Base-by-base conservation (phyloP, 2,329 filamentous ascomycete species). In the Pseudonectria foliicola region DNA sequence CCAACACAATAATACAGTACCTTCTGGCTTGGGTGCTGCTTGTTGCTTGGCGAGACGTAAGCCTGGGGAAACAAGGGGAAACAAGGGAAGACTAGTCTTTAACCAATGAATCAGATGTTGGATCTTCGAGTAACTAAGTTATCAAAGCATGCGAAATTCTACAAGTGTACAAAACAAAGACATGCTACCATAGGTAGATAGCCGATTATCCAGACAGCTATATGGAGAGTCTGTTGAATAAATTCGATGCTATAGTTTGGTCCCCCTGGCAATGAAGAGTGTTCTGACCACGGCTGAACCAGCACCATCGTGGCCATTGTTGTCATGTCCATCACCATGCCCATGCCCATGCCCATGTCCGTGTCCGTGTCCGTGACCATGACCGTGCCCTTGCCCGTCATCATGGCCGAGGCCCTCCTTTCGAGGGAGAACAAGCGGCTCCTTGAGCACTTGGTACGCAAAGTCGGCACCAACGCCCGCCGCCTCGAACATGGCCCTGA, bases 381-480 rank as follows among this genome's bases (percentile, higher is more conserved):
- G 44, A 6, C 31, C 14, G 26, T 33, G 23, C 6, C 40, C 33
- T 18, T 44, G 42, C 13, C 23, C 24, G 4, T 38, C 53, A 43
- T 61, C 37, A 35, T 44, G 46, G 13, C 34, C 24, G 23, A 15
- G 21, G 12, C 13, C 24, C 4, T 34, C 30, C 15, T 31, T 37
- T 2, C 46, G 36, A 5, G 11, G 31, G 37, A 77, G 67, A 26
- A 67, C 61, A 11, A 75, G 50, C 10, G 69, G 70, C 37, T 70
- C 63, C 2, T 70, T 62, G 38, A 82, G 50, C 12, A 71, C 61
- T 46, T 70, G 57, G 36, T 82, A 72, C 8, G 63, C 66, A 50
- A 86, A 82, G n/a, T 66, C 66, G 7, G 59, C 57, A 0, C 62
- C 70, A 13, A 70, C 64, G 0, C 82, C 82, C 1, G 82, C 82